Percentiles rank a stretch among this genome's conserved stretches.
These are phyloP conservation scores for Paecilomyces sp. DNA, from an alignment of 2,329 filamentous ascomycete genomes.

Conservation along the genomic window DNA sequence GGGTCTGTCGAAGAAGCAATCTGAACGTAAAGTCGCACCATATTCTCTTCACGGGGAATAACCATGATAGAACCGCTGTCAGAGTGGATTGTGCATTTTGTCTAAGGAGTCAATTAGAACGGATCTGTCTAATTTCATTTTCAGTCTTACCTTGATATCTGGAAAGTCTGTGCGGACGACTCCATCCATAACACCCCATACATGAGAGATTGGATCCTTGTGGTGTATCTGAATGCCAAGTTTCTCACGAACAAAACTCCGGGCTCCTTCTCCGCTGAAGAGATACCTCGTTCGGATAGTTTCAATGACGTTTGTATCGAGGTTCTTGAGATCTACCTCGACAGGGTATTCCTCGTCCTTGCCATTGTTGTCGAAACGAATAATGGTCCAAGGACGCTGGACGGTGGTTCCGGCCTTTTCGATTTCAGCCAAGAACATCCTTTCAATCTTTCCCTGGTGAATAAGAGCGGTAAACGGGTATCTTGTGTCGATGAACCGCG, in stretches of 20 bases:
- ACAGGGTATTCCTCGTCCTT: slow-evolving; percentile 67
- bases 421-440: slow-evolving; percentile 55
- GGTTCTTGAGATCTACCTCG: slow-evolving; percentile 66
- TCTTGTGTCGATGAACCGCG: slow-evolving; percentile 64
- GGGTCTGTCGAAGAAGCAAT: slow-evolving; percentile 56
- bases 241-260: slow-evolving; percentile 53
- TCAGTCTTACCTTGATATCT: slow-evolving; percentile 47
- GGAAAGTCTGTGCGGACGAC: slow-evolving; percentile 58
- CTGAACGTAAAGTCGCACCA: slow-evolving; percentile 47
- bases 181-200: slow-evolving; percentile 62
- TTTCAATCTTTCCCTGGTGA: slow-evolving; percentile 57
- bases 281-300: slow-evolving; percentile 57
- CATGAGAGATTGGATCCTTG: slow-evolving; percentile 57
- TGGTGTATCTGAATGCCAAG: slow-evolving; percentile 60
- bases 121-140: neutral
- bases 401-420: slow-evolving; percentile 51
- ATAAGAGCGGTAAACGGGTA: slow-evolving; percentile 58
- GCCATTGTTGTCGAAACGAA: slow-evolving; percentile 54
- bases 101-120: slow-evolving; percentile 27
- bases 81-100: slow-evolving; percentile 62
- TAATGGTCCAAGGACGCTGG: slow-evolving; percentile 56
- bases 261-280: slow-evolving; percentile 57
- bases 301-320: slow-evolving; percentile 65
- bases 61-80: slow-evolving; percentile 59
- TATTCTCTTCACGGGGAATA: slow-evolving; percentile 46